A percentile compares a stretch with the other conserved stretches of the same genome.
Conservation (phyloP, 495 filamentous ascomycete genomes). For the Aspergillus ellipticus region DNA sequence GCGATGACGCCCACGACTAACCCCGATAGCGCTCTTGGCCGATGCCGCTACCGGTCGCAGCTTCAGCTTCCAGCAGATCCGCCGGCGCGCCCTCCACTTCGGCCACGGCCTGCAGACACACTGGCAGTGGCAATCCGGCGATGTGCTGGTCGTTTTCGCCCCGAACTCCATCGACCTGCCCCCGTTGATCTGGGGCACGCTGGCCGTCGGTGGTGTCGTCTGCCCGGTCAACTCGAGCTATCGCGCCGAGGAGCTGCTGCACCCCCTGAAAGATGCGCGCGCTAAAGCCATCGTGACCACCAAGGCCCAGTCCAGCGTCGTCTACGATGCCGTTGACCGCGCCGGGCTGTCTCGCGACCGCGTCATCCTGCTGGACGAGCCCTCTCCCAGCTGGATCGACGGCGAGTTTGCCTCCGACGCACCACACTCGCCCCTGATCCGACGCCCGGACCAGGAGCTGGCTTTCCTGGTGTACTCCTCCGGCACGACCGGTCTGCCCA, state of each 20-base stretch:
- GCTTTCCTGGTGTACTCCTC: conserved; percentile 72
- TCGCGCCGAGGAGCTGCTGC: conserved; percentile 71
- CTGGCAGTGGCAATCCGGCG: conserved; percentile 74
- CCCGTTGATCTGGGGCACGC: conserved; percentile 64
- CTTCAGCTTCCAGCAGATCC: conserved; percentile 63
- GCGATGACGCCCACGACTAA: not conserved
- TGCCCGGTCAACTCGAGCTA: conserved; percentile 83
- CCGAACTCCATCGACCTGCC: conserved; percentile 68
- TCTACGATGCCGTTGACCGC: conserved; percentile 55
- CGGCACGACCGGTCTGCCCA: conserved; percentile 81
- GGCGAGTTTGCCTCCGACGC: not conserved
- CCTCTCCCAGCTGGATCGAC: not conserved
- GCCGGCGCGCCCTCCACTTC: conserved; percentile 55
- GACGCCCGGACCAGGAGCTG: conserved; percentile 34
- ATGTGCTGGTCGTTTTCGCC: conserved; percentile 59
- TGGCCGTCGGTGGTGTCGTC: conserved; percentile 71
- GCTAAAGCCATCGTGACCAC: conserved; percentile 71
- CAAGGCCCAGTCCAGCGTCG: conserved; percentile 53
- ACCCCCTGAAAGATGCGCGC: conserved; percentile 69
- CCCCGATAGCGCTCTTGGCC: not conserved
- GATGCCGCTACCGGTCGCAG: conserved; percentile 63
- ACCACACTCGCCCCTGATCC: conserved; percentile 18
- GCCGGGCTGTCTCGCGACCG: conserved; percentile 56
- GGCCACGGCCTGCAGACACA: conserved; percentile 63
- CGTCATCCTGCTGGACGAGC: conserved; percentile 44